Conservation (phyloP, 345 rosid species). For the Ceriops zippeliana region DNA sequence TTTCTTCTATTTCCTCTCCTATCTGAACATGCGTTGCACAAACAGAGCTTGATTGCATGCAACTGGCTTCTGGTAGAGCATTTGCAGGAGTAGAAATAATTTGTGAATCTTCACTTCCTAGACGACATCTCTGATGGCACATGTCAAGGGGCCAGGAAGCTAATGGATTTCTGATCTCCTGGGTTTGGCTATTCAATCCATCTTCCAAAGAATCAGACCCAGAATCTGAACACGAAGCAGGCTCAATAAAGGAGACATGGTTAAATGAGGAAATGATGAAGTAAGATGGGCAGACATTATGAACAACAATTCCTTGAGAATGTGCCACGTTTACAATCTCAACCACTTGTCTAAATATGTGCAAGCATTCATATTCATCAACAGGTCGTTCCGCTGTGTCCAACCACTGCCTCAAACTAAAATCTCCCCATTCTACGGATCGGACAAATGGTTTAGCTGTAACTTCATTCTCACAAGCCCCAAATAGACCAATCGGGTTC, state of each 20-base stretch:
- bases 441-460: constrained; percentile 49
- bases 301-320: constrained; percentile 87
- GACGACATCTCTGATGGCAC: constrained; percentile 32
- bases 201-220: constrained; percentile 91
- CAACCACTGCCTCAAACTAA: constrained; percentile 95
- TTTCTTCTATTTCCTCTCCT: constrained; percentile 38
- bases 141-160: constrained; percentile 40
- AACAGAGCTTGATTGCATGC: constrained; percentile 51
- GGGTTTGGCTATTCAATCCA: constrained; percentile 45
- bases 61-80: constrained; percentile 53
- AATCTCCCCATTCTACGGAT: constrained; percentile 74
- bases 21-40: constrained; percentile 29
- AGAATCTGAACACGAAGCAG: constrained; percentile 92
- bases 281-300: constrained; percentile 92
- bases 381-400: constrained; percentile 71
- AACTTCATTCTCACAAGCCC: constrained; percentile 52
- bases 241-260: constrained; percentile 89
- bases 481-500: constrained; percentile 48
- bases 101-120: constrained; percentile 39
- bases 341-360: constrained; percentile 85
- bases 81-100: constrained; percentile 30
- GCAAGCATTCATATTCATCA: constrained; percentile 80
- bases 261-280: constrained; percentile 86
- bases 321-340: constrained; percentile 83
- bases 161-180: constrained; percentile 38